Evolutionary conservation across 1,284 basidiomycete species (phyloP), one percentile per base, ranked within the genome.

Genomic region (Pseudozyma flocculosa): DNA sequence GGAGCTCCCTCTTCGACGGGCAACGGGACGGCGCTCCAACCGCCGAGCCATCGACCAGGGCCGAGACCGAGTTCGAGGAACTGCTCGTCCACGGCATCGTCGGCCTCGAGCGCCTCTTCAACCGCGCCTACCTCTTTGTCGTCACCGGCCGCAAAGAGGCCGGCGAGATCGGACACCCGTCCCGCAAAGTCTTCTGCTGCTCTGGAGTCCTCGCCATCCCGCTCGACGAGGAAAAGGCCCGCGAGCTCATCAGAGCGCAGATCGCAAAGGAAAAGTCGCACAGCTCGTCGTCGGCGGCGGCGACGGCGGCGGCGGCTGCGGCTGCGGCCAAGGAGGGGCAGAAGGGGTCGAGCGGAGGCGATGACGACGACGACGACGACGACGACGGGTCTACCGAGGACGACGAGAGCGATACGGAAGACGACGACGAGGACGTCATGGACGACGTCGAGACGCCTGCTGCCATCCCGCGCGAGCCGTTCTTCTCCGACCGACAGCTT

Each of bases 41-140:
- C 26, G 5, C 7, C 26, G 26, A 5, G 11, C 26, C 26, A 29
- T 5, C 26, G 11, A 29, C 26, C 26, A 29, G 7, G 26, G 26
- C 26, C 7, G 11, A 29, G 26, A n/a, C n/a, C n/a, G 7, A 29
- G 26, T 29, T 5, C 26, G n/a, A 29, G 26, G 26, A 29, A 29
- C 11, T 29, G 26, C 5, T 11, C 7, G 11, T 29, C 26, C 26
- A 29, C 21, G 70, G 70, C 18, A 48, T 73, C 22, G 45, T 73
- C 17, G 70, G 70, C 2, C 43, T 73, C 4, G 45, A 57, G 2
- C 45, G 57, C 22, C 46, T 73, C 36, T 73, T 71, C 54, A 73
- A 59, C 32, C 61, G 70, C 53, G 50, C 68, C 44, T 72, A 73
- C 40, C 56, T 73, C 5, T 64, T 72, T 18, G 64, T 73, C 49